Percentiles rank a stretch among this genome's conserved stretches.
These are phyloP conservation scores for Pythium guiyangense DNA, from an alignment of 352 stramenopile species.

Conservation along the genomic window DNA sequence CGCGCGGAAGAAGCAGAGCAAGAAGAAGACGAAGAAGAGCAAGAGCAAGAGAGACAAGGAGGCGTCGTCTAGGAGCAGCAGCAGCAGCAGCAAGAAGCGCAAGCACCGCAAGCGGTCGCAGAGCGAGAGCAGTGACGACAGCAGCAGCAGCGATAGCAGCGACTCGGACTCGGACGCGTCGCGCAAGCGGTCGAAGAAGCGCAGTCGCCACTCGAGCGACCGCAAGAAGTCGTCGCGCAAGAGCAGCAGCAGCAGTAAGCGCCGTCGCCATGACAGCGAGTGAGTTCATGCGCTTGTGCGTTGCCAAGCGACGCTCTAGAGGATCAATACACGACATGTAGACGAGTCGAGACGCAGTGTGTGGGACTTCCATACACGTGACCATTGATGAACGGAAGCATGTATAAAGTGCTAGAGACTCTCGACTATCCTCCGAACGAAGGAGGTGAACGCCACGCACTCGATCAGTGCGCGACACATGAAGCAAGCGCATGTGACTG, in stretches of 20 bases:
- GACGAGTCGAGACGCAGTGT: too few species aligned
- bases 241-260: slow-evolving; percentile 15
- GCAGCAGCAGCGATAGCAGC: slow-evolving; percentile 6
- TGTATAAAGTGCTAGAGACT: too few species aligned
- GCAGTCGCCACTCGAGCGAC: slow-evolving; percentile 1
- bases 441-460: too few species aligned
- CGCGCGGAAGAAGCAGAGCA: slow-evolving; percentile 4
- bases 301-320: too few species aligned
- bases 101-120: slow-evolving; percentile 18
- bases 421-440: too few species aligned
- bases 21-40: slow-evolving; percentile 12
- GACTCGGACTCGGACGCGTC: slow-evolving; percentile 16
- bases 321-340: too few species aligned
- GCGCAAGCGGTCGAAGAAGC: slow-evolving; percentile 17
- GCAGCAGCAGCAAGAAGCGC: slow-evolving; percentile 15
- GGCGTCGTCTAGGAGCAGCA: slow-evolving; percentile 13
- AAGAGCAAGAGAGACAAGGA: slow-evolving; percentile 29
- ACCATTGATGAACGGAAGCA: too few species aligned
- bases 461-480: too few species aligned
- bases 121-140: slow-evolving; percentile 12
- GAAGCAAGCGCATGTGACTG: too few species aligned
- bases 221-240: slow-evolving; percentile 11
- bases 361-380: too few species aligned
- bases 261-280: slow-evolving; percentile 10
- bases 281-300: not conserved